Percentiles rank a stretch among this genome's conserved stretches.
phyloP scores from a whole-genome alignment of 148 eudicot species.

The Beta vulgaris region DNA sequence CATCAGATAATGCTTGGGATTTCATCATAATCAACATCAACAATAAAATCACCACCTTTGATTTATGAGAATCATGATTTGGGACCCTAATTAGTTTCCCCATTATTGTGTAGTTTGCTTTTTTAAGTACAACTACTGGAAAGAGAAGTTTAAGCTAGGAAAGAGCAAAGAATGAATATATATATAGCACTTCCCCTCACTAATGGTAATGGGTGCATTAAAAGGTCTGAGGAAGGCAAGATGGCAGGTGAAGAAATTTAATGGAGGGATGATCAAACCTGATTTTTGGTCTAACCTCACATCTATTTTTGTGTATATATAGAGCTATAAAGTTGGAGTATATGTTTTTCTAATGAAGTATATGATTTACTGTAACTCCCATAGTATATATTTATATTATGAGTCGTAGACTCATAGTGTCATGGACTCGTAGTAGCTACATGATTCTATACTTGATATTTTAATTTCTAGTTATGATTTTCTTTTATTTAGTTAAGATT shows the following conservation, averaged over 20 bases:
- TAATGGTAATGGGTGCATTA: slow-evolving; percentile 26
- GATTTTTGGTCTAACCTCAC: slow-evolving; percentile 11
- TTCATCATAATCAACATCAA: neutral
- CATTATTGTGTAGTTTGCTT: too few relatives aligned
- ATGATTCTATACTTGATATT: too few relatives aligned
- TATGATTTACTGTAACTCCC: too few relatives aligned
- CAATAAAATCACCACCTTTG: slow-evolving; percentile 8
- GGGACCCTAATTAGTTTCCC: neutral
- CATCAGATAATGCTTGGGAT: neutral
- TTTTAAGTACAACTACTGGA: too few relatives aligned
- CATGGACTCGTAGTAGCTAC: too few relatives aligned
- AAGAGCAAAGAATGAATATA: slow-evolving; percentile 12
- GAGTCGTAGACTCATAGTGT: too few relatives aligned
- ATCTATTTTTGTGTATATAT: neutral
- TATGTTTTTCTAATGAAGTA: neutral
- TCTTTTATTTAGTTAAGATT: too few relatives aligned
- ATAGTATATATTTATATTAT: too few relatives aligned
- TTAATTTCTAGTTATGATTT: too few relatives aligned
- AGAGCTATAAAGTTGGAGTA: neutral
- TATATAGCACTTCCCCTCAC: slow-evolving; percentile 8
- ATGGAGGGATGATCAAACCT: neutral
- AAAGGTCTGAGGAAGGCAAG: slow-evolving; percentile 18
- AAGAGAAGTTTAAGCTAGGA: neutral
- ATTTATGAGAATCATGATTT: neutral
- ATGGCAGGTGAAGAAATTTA: slow-evolving; percentile 31